phyloP scores from a whole-genome alignment of 2,329 filamentous ascomycete species.

The Cytospora mali region DNA sequence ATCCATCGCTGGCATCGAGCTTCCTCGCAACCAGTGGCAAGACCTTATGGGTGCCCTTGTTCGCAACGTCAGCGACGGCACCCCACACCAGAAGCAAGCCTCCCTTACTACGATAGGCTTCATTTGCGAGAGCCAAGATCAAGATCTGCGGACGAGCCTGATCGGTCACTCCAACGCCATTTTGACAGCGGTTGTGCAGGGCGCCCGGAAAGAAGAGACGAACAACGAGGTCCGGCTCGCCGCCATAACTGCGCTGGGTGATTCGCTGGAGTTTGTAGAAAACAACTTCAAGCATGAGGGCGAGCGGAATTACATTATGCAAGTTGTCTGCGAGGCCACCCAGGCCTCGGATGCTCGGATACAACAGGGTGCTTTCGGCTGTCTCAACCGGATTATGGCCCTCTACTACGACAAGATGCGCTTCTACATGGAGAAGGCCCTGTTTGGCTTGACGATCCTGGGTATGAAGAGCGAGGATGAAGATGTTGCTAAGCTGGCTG shows the following conservation, averaged over 20 bases:
- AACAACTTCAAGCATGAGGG: slow-evolving; percentile 99
- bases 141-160: slow-evolving; percentile 79
- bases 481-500: slow-evolving; percentile 95
- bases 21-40: slow-evolving; percentile 90
- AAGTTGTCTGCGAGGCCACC: slow-evolving; percentile 98
- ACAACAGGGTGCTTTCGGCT: slow-evolving; percentile 94
- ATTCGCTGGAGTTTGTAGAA: slow-evolving; percentile 95
- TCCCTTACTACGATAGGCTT: slow-evolving; percentile 97
- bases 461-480: slow-evolving; percentile 99
- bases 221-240: slow-evolving; percentile 89
- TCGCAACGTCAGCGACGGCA: slow-evolving; percentile 86
- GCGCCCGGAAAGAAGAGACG: slow-evolving; percentile 92
- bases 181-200: slow-evolving; percentile 95
- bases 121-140: slow-evolving; percentile 94
- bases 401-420: slow-evolving; percentile 99
- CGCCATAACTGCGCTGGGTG: slow-evolving; percentile 90
- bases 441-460: slow-evolving; percentile 95
- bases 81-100: slow-evolving; percentile 87
- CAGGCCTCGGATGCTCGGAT: slow-evolving; percentile 90
- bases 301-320: slow-evolving; percentile 99
- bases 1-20: slow-evolving; percentile 90
- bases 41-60: slow-evolving; percentile 89
- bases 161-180: slow-evolving; percentile 94
- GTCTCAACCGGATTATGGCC: slow-evolving; percentile 97
- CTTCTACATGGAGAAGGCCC: slow-evolving; percentile 99